phyloP scores from a whole-genome alignment of 345 rosid genomes.

The Gossypium bickii region DNA sequence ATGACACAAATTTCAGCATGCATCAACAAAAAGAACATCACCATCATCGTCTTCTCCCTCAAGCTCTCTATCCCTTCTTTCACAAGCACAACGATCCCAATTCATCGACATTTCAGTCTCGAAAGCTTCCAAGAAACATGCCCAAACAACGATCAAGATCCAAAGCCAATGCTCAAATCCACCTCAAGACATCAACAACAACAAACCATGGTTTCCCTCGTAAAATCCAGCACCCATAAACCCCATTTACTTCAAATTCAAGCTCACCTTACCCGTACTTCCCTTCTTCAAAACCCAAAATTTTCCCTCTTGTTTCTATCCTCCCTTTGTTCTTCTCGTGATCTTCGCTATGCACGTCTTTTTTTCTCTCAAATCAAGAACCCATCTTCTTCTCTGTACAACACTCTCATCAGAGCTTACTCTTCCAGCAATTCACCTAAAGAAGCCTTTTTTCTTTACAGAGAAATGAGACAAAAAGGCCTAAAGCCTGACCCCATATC shows the following conservation, averaged over 20 bases:
- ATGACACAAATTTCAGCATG: background rate
- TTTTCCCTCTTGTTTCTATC: constrained; percentile 56
- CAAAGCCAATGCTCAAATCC: background rate
- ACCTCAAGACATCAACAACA: background rate
- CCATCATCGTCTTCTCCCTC: background rate
- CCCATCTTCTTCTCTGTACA: constrained; percentile 53
- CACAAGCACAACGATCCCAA: background rate
- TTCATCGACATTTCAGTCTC: too few species aligned
- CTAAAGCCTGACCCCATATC: constrained; percentile 44
- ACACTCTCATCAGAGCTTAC: constrained; percentile 68
- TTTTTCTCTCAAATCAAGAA: constrained; percentile 44
- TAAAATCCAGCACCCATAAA: constrained; percentile 37
- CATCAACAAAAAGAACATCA: background rate
- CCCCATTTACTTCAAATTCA: constrained; percentile 65
- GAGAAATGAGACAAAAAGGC: constrained; percentile 36
- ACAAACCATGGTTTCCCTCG: background rate
- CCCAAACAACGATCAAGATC: constrained; percentile 15
- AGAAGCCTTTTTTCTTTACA: constrained; percentile 49
- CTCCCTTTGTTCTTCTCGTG: constrained; percentile 36
- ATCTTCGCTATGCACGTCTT: constrained; percentile 39
- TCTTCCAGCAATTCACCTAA: constrained; percentile 40
- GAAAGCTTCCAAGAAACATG: background rate
- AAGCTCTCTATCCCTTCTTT: background rate
- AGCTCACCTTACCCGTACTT: constrained; percentile 50
- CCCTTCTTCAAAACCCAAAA: constrained; percentile 37